Percentiles rank a stretch among this genome's conserved stretches.
Conservation (phyloP, 1,284 basidiomycete species). For the Hemileia vastatrix region DNA sequence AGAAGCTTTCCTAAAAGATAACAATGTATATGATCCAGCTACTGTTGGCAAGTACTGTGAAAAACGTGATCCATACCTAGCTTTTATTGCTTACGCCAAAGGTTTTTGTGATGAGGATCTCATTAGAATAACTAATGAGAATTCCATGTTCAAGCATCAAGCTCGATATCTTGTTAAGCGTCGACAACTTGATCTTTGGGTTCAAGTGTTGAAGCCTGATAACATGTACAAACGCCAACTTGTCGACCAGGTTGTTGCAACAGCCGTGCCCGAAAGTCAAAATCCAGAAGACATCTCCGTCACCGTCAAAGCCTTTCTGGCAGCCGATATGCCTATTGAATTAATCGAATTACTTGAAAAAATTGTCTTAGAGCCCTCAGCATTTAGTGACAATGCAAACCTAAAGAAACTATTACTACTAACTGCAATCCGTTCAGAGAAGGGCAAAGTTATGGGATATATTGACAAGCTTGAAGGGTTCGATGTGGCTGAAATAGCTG, state of each 20-base stretch:
- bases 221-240: slow-evolving; percentile 87
- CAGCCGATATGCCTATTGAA: slow-evolving; percentile 92
- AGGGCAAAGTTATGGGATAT: slow-evolving; percentile 95
- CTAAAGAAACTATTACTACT: slow-evolving; percentile 89
- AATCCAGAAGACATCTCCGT: slow-evolving; percentile 98
- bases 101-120: slow-evolving; percentile 98
- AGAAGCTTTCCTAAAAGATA: slow-evolving; percentile 94
- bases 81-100: slow-evolving; percentile 99
- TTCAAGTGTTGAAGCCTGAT: slow-evolving; percentile 79
- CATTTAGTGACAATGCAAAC: slow-evolving; percentile 95
- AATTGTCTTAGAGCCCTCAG: slow-evolving; percentile 92
- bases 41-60: slow-evolving; percentile 99
- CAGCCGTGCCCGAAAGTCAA: slow-evolving; percentile 91
- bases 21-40: slow-evolving; percentile 93
- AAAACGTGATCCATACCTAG: slow-evolving; percentile 93
- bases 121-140: slow-evolving; percentile 94
- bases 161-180: slow-evolving; percentile 96
- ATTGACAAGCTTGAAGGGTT: slow-evolving; percentile 97
- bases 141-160: slow-evolving; percentile 99
- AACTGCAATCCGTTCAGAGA: slow-evolving; percentile 94
- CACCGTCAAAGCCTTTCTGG: slow-evolving; percentile 97
- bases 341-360: slow-evolving; percentile 97
- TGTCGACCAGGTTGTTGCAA: slow-evolving; percentile 90
- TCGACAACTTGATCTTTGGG: slow-evolving; percentile 90
- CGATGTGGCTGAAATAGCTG: slow-evolving; percentile 86